Evolutionary conservation across 2,329 filamentous ascomycete genomes (phyloP), one percentile per base, ranked within the genome.

Genomic region (Arthrobotrys entomopaga): DNA sequence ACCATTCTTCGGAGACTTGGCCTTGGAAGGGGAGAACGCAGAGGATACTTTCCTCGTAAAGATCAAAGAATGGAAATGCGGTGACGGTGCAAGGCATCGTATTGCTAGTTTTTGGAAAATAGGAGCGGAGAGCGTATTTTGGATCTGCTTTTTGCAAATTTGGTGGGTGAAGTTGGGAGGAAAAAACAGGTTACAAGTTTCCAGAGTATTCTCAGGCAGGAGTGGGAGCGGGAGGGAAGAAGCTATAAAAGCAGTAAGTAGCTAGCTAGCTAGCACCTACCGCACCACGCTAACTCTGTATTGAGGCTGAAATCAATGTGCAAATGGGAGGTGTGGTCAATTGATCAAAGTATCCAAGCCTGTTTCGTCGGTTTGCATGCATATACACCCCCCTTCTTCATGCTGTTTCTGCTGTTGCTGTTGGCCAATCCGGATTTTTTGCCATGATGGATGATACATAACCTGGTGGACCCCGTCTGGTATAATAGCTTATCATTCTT

Each of bases 21-120:
- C n/a, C n/a, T 13, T 49, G 20, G 46, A 65, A 73, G 20, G 63
- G 67, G 19, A 65, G 60, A 40, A 26, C 43, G 13, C 67, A 48
- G 16, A 65, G 26, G 20, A 73, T 65, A 34, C 61, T 73, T 11
- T 66, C 67, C 29, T 73, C 67, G 54, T 73, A 73, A 26, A 73
- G 60, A 13, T 73, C 67, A 40, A 73, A 73, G 46, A 73, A 73
- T 11, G 67, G 67, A 34, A 61, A 73, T 0, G 67, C 67, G 16
- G 67, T 73, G 10, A 58, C 43, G 2, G 67, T 73, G 48, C 67
- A 73, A 10, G 56, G 56, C 56, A 56, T 38, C n/a, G 24, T 20
- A 26, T 8, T n/a, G 5, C 7, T 16, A 1, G 24, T 11, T n/a
- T n/a, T 24, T 20, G 20, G 24, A 8, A 20, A n/a, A n/a, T n/a